These are phyloP conservation scores for Mucor velutinosus DNA, from an alignment of 371 early-diverging fungal genomes.

Conservation along the genomic window DNA sequence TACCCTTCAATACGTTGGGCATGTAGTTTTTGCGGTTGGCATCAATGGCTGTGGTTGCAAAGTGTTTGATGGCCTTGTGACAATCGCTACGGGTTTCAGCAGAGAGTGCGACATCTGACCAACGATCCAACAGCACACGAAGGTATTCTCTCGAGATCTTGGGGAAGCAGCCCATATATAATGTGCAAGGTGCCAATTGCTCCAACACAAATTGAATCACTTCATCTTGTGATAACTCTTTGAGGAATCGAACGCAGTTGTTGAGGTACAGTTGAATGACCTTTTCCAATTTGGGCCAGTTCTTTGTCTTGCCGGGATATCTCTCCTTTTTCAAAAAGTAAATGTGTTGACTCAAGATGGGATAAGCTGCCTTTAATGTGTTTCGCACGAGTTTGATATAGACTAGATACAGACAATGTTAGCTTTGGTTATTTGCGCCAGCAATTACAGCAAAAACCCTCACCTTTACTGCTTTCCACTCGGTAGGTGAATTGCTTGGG, in stretches of 20 bases:
- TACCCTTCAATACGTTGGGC: slow-evolving; percentile 66
- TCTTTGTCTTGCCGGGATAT: slow-evolving; percentile 61
- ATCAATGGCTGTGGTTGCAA: slow-evolving; percentile 39
- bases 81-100: slow-evolving; percentile 68
- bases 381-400: slow-evolving; percentile 78
- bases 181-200: slow-evolving; percentile 69
- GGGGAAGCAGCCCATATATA: slow-evolving; percentile 85
- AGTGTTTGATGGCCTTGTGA: slow-evolving; percentile 39
- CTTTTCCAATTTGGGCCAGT: slow-evolving; percentile 78
- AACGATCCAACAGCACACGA: slow-evolving; percentile 67
- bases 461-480: slow-evolving; percentile 67
- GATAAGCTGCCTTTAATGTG: slow-evolving; percentile 58
- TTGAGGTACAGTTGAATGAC: slow-evolving; percentile 78
- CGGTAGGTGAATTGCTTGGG: slow-evolving; percentile 57
- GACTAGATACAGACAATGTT: slow-evolving; percentile 33
- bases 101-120: slow-evolving; percentile 63
- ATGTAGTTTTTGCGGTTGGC: slow-evolving; percentile 37
- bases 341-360: slow-evolving; percentile 63
- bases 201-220: slow-evolving; percentile 80
- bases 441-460: not conserved
- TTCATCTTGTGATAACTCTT: slow-evolving; percentile 76
- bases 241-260: slow-evolving; percentile 72
- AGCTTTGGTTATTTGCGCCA: not conserved
- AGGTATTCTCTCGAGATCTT: slow-evolving; percentile 79
- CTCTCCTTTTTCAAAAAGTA: slow-evolving; percentile 50